Base-by-base conservation (phyloP, 768 basidiomycete species). In the Pleurotus giganteus region DNA sequence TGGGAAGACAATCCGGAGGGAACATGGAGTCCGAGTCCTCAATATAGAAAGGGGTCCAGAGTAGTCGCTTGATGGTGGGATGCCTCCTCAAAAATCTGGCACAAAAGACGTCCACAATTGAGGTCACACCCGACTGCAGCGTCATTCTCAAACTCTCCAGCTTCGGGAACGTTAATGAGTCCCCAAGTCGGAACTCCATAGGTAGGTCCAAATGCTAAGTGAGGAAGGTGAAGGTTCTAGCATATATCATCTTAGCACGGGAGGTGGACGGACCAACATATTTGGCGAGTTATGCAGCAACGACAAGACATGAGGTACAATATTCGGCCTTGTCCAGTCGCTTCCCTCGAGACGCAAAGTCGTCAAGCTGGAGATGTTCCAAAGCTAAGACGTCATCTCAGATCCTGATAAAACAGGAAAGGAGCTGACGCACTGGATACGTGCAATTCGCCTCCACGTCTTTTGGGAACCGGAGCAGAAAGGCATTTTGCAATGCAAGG, bases 191-290 rank as follows among this genome's bases (percentile, higher is more conserved):
- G 47, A 78, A 71, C 57, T 82, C 79, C 59, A 78, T 69, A 17
- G 80, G 80, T 4, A 80, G 63, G 62, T 76, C 71, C 28, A 82
- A 65, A 49, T 69, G 69, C 76, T 80, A 53, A 29, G 42, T 31
- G 13, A 15, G 15, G 45, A 7, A 34, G 4, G 44, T 26, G 27
- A 29, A 23, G n/a, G n/a, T n/a, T n/a, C 24, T 24, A 56, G 27
- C 12, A 6, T 19, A 23, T 29, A 11, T 29, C 23, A 15, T 21
- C 9, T 24, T 34, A 39, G 13, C 9, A 28, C 39, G 11, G 24
- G 7, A 28, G 31, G 31, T 28, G 19, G 19, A 55, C 59, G 36
- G 21, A 72, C 73, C 65, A 69, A 62, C 8, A 74, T 46, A 7
- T 59, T 58, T 5, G 63, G 57, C 7, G 64, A 72, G 11, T 59